Conservation (phyloP, 2,329 filamentous ascomycete species). For the Xylaria digitata region DNA sequence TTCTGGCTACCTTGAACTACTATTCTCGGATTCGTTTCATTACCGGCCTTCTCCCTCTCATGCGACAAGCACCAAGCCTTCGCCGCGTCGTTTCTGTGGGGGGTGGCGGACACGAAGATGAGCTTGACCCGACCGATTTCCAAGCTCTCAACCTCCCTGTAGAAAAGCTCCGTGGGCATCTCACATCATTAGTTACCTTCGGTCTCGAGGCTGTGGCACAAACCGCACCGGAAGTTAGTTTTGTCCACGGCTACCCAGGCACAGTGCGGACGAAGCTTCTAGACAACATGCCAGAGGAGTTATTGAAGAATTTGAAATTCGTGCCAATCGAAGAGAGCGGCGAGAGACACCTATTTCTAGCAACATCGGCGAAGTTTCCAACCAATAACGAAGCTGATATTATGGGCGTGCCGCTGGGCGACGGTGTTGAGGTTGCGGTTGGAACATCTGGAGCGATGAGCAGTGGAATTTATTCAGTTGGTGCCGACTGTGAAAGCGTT, state of each 20-base stretch:
- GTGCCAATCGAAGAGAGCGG: constrained; percentile 32
- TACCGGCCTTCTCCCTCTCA: constrained; percentile 29
- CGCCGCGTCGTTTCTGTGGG: constrained; percentile 32
- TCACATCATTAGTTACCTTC: constrained; percentile 33
- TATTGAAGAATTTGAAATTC: constrained; percentile 19
- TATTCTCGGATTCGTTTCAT: constrained; percentile 34
- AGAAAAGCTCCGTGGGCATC: constrained; percentile 31
- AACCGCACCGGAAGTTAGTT: constrained; percentile 25
- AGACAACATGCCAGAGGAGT: constrained; percentile 27
- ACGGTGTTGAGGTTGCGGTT: constrained; percentile 14
- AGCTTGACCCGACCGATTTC: constrained; percentile 31
- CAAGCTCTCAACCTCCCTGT: constrained; percentile 21
- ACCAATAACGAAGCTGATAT: constrained; percentile 1
- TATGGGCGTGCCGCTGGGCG: constrained; percentile 18
- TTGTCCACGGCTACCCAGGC: constrained; percentile 36
- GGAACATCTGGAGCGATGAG: constrained; percentile 26
- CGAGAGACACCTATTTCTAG: constrained; percentile 31
- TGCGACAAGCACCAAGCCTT: constrained; percentile 15
- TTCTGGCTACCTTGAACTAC: constrained; percentile 33
- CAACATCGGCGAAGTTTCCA: constrained; percentile 33
- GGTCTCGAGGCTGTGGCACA: constrained; percentile 30
- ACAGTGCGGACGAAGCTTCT: constrained; percentile 34
- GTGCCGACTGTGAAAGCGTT: constrained; percentile 28
- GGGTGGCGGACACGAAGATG: constrained; percentile 25
- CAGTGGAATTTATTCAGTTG: constrained; percentile 34